Evolutionary conservation across 2,329 filamentous ascomycete species (phyloP).

Genomic region (Tolypocladium guangdongense): DNA sequence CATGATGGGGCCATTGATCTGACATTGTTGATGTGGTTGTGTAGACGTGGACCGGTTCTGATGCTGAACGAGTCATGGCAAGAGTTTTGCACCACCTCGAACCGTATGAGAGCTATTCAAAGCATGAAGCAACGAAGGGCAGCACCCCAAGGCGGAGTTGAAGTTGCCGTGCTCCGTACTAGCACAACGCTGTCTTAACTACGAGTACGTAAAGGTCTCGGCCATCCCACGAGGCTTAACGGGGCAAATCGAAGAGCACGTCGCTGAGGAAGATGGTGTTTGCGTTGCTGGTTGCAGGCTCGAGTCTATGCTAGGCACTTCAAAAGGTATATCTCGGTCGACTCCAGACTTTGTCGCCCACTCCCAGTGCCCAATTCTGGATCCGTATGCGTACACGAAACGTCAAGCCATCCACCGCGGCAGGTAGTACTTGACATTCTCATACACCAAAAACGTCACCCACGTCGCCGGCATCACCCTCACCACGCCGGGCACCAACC

Average conservation of each 20-base stretch:
- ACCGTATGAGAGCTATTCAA: too few species aligned
- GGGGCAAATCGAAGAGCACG: background rate
- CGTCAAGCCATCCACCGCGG: conserved; percentile 26
- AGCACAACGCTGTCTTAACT: too few species aligned
- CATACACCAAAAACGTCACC: conserved; percentile 94
- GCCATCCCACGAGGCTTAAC: background rate
- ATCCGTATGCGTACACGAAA: background rate
- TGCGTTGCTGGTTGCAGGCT: background rate
- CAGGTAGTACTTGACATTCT: conserved; percentile 75
- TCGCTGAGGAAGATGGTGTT: background rate
- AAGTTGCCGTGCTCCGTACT: too few species aligned
- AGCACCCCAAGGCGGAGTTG: too few species aligned
- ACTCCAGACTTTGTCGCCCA: background rate
- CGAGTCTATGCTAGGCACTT: background rate
- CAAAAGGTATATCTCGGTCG: background rate
- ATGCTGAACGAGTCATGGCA: too few species aligned
- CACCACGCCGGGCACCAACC: conserved; percentile 77
- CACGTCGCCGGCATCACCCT: conserved; percentile 89
- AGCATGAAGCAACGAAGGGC: too few species aligned
- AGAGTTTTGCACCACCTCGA: too few species aligned
- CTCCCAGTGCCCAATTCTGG: background rate
- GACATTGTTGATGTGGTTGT: too few species aligned
- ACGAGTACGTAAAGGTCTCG: background rate
- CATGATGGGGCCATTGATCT: too few species aligned
- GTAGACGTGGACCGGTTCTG: too few species aligned